Evolutionary conservation across 2,329 filamentous ascomycete genomes (phyloP).

Genomic region (Lojkania enalia): DNA sequence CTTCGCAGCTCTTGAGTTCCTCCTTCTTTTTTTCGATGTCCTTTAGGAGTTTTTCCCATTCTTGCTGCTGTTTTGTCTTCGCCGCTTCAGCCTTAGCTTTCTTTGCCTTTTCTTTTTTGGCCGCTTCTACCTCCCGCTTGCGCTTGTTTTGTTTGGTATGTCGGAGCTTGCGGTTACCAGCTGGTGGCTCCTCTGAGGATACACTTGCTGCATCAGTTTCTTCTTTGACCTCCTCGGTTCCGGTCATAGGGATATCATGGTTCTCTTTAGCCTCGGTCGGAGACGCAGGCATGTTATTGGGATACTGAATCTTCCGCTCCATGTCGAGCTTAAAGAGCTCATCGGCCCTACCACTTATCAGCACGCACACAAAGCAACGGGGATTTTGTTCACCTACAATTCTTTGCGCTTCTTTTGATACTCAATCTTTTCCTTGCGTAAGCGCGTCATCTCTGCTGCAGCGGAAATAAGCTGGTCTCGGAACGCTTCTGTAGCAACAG

Average conservation of each 20-base stretch:
- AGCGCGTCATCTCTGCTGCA: constrained; percentile 89
- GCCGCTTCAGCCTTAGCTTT: constrained; percentile 62
- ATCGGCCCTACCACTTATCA: constrained; percentile 59
- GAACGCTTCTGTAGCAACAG: constrained; percentile 81
- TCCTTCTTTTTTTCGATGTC: constrained; percentile 88
- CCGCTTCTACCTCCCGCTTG: constrained; percentile 67
- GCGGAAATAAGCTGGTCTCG: constrained; percentile 90
- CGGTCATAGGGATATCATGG: constrained; percentile 64
- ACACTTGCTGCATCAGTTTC: constrained; percentile 70
- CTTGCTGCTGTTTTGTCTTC: constrained; percentile 74
- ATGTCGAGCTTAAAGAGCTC: constrained; percentile 72
- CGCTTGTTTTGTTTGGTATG: constrained; percentile 69
- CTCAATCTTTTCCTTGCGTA: constrained; percentile 94
- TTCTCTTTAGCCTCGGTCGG: constrained; percentile 54
- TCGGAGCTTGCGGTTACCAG: constrained; percentile 61
- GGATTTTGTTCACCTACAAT: constrained; percentile 50
- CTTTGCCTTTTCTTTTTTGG: constrained; percentile 69
- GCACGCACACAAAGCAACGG: too few species aligned
- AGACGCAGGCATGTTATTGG: constrained; percentile 70
- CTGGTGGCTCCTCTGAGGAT: constrained; percentile 52
- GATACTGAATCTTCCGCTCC: constrained; percentile 71
- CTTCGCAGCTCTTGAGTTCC: constrained; percentile 77
- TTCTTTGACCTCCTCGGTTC: constrained; percentile 67
- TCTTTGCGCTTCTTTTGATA: constrained; percentile 76
- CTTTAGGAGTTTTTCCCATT: constrained; percentile 83